phyloP scores from a whole-genome alignment of 768 basidiomycete species.

The Kwoniella mangroviensis region DNA sequence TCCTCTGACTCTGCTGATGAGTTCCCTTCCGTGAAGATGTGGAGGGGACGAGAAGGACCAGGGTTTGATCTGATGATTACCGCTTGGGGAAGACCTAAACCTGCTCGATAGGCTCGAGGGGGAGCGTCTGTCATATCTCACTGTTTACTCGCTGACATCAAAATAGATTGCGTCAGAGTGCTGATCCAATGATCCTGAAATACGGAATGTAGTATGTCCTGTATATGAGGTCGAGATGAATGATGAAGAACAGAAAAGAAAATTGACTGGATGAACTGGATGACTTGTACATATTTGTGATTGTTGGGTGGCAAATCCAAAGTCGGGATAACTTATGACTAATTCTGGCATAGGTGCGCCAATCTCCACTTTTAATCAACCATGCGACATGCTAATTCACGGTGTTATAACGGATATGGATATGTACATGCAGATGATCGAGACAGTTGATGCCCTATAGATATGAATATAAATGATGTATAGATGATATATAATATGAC shows the following conservation, averaged over 20 bases:
- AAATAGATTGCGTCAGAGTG: too few relatives aligned
- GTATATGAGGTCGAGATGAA: background rate
- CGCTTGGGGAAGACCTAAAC: constrained; percentile 43
- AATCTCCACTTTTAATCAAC: too few relatives aligned
- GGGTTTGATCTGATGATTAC: constrained; percentile 34
- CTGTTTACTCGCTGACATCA: background rate
- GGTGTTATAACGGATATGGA: background rate
- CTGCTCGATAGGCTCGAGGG: constrained; percentile 28
- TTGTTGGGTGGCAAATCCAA: background rate
- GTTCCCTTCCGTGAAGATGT: too few relatives aligned
- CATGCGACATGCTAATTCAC: too few relatives aligned
- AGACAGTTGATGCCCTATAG: constrained; percentile 12
- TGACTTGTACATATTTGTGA: background rate
- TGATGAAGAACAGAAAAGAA: background rate
- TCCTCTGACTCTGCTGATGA: too few relatives aligned
- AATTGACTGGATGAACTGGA: background rate
- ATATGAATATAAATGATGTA: background rate
- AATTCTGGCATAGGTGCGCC: background rate
- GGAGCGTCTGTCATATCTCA: constrained; percentile 15
- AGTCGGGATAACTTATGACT: too few relatives aligned
- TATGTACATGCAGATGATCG: background rate
- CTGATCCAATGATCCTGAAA: too few relatives aligned
- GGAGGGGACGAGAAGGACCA: constrained; percentile 6
- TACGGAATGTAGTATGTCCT: too few relatives aligned
- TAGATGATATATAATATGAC: constrained; percentile 12